These are phyloP conservation scores for Kodamaea nitidulidarum DNA, from an alignment of 805 yeast species.

Conservation along the genomic window DNA sequence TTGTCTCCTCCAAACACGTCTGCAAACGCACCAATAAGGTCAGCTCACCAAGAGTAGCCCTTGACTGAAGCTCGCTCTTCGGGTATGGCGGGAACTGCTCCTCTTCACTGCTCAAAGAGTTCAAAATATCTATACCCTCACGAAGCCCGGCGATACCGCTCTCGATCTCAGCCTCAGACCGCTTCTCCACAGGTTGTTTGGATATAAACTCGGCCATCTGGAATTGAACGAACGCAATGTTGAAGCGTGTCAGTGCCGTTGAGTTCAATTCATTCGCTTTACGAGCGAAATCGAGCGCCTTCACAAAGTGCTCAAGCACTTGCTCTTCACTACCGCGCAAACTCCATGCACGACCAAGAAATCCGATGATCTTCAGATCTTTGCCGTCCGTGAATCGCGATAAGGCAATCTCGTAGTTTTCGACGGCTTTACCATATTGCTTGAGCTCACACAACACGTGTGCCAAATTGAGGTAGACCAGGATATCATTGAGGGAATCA, in stretches of 20 bases:
- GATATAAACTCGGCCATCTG: conserved; percentile 82
- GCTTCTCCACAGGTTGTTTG: conserved; percentile 51
- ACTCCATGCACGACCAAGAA: conserved; percentile 87
- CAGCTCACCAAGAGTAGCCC: conserved; percentile 81
- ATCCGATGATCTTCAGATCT: conserved; percentile 63
- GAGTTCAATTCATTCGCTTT: conserved; percentile 44
- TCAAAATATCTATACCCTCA: conserved; percentile 57
- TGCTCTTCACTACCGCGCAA: conserved; percentile 69
- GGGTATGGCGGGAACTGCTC: conserved; percentile 71
- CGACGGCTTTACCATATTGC: conserved; percentile 82
- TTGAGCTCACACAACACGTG: conserved; percentile 81
- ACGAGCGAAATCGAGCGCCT: conserved; percentile 59
- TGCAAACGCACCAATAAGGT: conserved; percentile 71
- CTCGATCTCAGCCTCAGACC: conserved; percentile 61
- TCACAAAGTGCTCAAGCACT: conserved; percentile 54
- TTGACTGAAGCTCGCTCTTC: conserved; percentile 70
- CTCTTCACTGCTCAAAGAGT: conserved; percentile 50
- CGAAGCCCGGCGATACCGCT: conserved; percentile 53
- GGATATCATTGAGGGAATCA: conserved; percentile 81
- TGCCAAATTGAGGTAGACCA: conserved; percentile 81
- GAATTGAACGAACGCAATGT: conserved; percentile 77
- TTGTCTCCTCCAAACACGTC: conserved; percentile 67
- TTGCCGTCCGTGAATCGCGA: conserved; percentile 57
- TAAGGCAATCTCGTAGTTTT: conserved; percentile 78
- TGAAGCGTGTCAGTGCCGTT: conserved; percentile 53